phyloP scores from a whole-genome alignment of 2,329 filamentous ascomycete species.

The Monosporascus sp. region DNA sequence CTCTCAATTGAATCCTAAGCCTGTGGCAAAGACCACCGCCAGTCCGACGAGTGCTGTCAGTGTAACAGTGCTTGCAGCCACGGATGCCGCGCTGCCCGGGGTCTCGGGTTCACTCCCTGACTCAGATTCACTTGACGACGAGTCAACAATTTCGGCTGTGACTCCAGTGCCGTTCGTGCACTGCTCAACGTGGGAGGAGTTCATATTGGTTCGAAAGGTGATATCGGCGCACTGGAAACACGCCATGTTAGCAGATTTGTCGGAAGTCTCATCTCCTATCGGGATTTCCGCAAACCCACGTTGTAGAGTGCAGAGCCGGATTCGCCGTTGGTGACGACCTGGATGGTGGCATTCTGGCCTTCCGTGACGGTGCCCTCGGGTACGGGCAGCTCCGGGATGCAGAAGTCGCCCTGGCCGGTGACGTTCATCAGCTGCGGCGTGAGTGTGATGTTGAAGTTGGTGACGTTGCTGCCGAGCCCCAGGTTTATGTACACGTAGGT shows the following conservation, averaged over 20 bases:
- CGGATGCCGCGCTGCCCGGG: slow-evolving; percentile 8
- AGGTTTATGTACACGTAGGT: slow-evolving; percentile 50
- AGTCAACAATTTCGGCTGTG: not conserved
- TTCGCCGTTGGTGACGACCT: slow-evolving; percentile 61
- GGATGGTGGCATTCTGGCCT: slow-evolving; percentile 60
- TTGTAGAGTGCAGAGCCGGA: slow-evolving; percentile 61
- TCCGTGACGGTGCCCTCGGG: slow-evolving; percentile 46
- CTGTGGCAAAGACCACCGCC: slow-evolving; percentile 31
- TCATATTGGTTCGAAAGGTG: slow-evolving; percentile 50
- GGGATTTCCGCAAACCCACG: slow-evolving; percentile 30
- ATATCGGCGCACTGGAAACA: slow-evolving; percentile 64
- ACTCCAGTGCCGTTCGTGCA: slow-evolving; percentile 58
- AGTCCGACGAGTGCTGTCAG: slow-evolving; percentile 33
- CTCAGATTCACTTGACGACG: no score
- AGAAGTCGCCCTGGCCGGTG: slow-evolving; percentile 59
- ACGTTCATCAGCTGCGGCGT: slow-evolving; percentile 53
- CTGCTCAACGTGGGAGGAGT: slow-evolving; percentile 13
- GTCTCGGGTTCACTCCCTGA: not conserved
- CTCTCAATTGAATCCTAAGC: slow-evolving; percentile 28
- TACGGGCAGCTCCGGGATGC: slow-evolving; percentile 53
- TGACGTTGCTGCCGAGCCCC: slow-evolving; percentile 43
- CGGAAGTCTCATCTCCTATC: slow-evolving; percentile 1
- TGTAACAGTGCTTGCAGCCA: slow-evolving; percentile 16
- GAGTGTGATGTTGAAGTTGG: slow-evolving; percentile 65
- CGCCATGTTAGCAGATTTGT: not conserved